Conservation (phyloP, 1,139 yeast genomes). For the Candida pseudoviswanathii region DNA sequence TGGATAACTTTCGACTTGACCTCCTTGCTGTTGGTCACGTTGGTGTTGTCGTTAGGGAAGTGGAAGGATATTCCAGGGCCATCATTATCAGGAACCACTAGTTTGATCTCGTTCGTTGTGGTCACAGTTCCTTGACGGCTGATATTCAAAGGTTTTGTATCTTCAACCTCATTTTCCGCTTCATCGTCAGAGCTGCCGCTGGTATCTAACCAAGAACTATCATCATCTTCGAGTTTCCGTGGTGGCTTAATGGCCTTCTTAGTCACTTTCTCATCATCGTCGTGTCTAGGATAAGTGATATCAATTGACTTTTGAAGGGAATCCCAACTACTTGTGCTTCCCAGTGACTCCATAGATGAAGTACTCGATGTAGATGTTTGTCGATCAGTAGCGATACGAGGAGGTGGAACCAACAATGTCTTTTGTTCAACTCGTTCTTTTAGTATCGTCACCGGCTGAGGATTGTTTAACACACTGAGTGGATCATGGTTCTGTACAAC, state of each 20-base stretch:
- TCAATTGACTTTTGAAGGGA: conserved; percentile 40
- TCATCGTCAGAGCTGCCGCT: conserved; percentile 7
- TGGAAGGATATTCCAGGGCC: conserved; percentile 41
- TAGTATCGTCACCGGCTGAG: no score
- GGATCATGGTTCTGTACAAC: no score
- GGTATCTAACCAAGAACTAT: conserved; percentile 12
- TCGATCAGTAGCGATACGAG: not conserved
- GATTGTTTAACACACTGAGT: no score
- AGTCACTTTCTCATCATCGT: not conserved
- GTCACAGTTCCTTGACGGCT: not conserved
- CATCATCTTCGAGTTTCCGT: conserved; percentile 15
- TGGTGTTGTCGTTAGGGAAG: conserved; percentile 39
- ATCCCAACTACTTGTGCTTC: conserved; percentile 30
- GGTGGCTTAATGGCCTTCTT: not conserved
- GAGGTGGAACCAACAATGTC: not conserved
- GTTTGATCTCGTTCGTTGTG: not conserved
- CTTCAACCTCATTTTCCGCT: conserved; percentile 4
- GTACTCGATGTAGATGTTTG: conserved; percentile 8
- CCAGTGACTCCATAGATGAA: conserved; percentile 10
- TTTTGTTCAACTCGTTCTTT: not conserved
- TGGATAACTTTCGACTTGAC: conserved; percentile 15
- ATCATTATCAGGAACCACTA: conserved; percentile 19
- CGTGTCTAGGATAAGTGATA: conserved; percentile 17
- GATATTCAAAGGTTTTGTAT: conserved; percentile 14
- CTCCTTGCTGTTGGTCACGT: conserved; percentile 36